These are phyloP conservation scores for Physcomitrellopsis africana DNA, from an alignment of 225 moss, liverwort and hornwort species.

Conservation along the genomic window DNA sequence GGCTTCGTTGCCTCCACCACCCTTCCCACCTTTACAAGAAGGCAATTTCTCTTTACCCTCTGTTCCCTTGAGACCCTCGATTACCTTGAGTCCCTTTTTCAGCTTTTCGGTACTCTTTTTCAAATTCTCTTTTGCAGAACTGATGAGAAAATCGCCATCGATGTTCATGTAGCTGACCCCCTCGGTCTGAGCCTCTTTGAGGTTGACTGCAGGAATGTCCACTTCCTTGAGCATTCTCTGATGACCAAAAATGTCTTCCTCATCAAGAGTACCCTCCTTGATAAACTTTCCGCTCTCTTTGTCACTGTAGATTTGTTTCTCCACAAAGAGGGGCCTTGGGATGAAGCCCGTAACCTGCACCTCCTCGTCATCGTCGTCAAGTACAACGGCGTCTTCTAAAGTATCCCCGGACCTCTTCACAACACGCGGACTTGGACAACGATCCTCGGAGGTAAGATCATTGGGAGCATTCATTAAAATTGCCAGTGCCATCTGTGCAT, in stretches of 20 bases:
- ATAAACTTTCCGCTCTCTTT: slow-evolving; percentile 26
- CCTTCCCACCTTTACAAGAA: slow-evolving; percentile 13
- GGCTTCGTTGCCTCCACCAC: slow-evolving; percentile 29
- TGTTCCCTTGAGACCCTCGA: neutral
- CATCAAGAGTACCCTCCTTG: slow-evolving; percentile 36
- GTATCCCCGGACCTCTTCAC: slow-evolving; percentile 30
- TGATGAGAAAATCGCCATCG: slow-evolving; percentile 18
- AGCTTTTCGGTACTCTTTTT: neutral
- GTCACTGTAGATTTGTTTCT: neutral
- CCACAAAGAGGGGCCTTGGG: neutral
- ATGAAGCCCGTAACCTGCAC: slow-evolving; percentile 40
- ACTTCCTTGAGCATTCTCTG: slow-evolving; percentile 26
- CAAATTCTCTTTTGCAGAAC: slow-evolving; percentile 14
- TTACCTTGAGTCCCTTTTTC: slow-evolving; percentile 28
- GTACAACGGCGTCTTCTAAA: slow-evolving; percentile 38
- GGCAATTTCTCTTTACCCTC: slow-evolving; percentile 1
- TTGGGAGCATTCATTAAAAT: neutral
- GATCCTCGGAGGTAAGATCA: neutral
- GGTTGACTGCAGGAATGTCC: neutral
- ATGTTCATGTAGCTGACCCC: slow-evolving; percentile 13
- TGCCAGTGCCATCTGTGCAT: slow-evolving; percentile 33
- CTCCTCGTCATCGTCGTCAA: slow-evolving; percentile 42
- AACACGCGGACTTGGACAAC: neutral
- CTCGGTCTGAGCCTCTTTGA: slow-evolving; percentile 9
- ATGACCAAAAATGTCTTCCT: slow-evolving; percentile 48